Conservation (phyloP, 2,329 filamentous ascomycete species). For the Clarireedia sp. region DNA sequence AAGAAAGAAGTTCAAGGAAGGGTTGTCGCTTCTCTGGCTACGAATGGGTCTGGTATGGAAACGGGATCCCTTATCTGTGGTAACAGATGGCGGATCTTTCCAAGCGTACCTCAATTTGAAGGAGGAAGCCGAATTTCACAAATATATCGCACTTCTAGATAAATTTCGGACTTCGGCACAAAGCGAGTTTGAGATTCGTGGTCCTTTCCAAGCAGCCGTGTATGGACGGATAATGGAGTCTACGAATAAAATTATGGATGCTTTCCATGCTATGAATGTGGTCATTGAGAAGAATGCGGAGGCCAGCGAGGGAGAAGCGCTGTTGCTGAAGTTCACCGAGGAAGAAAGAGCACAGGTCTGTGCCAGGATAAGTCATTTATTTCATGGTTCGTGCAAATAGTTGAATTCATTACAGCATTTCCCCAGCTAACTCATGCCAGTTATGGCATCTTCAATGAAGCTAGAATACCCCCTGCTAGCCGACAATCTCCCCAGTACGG, state of each 20-base stretch:
- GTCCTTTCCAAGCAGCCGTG: constrained; percentile 71
- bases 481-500: constrained; percentile 78
- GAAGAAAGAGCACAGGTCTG: constrained; percentile 75
- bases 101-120: constrained; percentile 74
- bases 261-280: constrained; percentile 93
- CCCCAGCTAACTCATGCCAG: constrained; percentile 31
- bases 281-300: constrained; percentile 74
- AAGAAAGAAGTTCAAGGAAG: constrained; percentile 78
- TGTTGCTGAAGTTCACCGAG: constrained; percentile 70
- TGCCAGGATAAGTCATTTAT: constrained; percentile 82
- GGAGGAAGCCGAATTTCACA: constrained; percentile 80
- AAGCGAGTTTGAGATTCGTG: constrained; percentile 82
- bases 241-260: constrained; percentile 79
- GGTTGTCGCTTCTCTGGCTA: constrained; percentile 82
- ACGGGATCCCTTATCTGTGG: constrained; percentile 72
- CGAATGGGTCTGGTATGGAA: constrained; percentile 97
- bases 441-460: constrained; percentile 88
- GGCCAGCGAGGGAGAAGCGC: constrained; percentile 71
- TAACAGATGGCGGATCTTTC: constrained; percentile 51
- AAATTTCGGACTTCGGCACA: constrained; percentile 62
- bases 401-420: neutral
- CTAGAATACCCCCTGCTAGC: constrained; percentile 80
- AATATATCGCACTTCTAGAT: constrained; percentile 67
- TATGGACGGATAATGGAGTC: constrained; percentile 69
- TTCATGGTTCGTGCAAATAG: constrained; percentile 34